Base-by-base conservation (phyloP, 345 rosid genomes). In the Acer saccharum region DNA sequence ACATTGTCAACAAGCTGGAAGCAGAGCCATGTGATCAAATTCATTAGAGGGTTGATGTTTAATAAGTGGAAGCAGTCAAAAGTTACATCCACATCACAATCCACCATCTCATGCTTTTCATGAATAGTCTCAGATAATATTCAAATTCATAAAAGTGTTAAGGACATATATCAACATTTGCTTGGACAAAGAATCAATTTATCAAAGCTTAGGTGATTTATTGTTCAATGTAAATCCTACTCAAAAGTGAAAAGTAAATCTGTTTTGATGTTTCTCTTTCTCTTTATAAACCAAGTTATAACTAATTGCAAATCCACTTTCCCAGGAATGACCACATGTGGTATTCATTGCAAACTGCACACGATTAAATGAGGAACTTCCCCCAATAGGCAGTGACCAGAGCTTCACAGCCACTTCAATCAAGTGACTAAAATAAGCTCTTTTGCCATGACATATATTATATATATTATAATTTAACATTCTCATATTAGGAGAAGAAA, bases 1-100 rank as follows among this genome's bases (percentile, higher is more conserved):
- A 93, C 88, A 79, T 93, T 95, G 84, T 95, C 98, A 80, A 92
- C 87, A 72, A 90, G 80, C 99, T 95, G 90, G 39, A 86, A 81
- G 61, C 35, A 79, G 63, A 69, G 11, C 75, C 32, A 76, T 61
- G 65, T 20, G 35, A 68, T 54, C 74, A 79, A 39, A 76, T 54
- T 50, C 10, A 65, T 27, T 32, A 46, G 9, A 20, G n/a, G 46
- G 32, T 14, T 64, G 21, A 43, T 25, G 58, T 46, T 27, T 29
- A 23, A 61, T 29, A 62, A 64, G 39, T 10, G 39, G 17, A 6
- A 60, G 48, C 23, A 17, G 10, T 43, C 41, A 64, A 4, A 64
- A 63, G 23, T 65, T 44, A 75, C n/a, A 65, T 50, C 71, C n/a
- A 43, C 2, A 17, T 61, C 63, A 32, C 21, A 23, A 74, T 18